Evolutionary conservation across 1,139 yeast species (phyloP), one percentile per base, ranked within the genome.

Genomic region (Geotrichum candidum): DNA sequence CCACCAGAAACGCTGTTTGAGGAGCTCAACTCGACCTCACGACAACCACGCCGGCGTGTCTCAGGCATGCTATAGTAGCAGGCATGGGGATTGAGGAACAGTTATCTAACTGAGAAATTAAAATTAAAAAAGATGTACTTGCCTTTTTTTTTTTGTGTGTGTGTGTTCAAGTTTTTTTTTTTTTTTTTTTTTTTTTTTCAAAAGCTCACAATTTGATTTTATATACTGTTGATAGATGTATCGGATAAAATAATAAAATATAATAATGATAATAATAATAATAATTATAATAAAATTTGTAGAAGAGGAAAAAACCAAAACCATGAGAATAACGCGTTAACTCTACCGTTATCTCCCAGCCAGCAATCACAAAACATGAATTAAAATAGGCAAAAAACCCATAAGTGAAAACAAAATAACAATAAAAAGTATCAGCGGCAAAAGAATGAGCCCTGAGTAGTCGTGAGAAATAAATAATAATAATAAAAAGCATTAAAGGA

Each of bases 1-100:
- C 87, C 87, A 60, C 90, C 90, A 0, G 83, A 78, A 57, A 84
- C 83, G 58, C 76, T 86, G 66, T 77, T 85, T 60, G 84, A 82
- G 70, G 87, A 84, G 69, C 82, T 85, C 72, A 23, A 53, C 13
- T 23, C 58, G n/a, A 29, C 23, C n/a, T 23, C 33, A 6, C 52
- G 27, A 29, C 22, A 22, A 10, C 58, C 58, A 5, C 53, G 58
- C 18, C 54, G 58, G 23, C 33, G 58, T 6, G 54, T 53, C 15
- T 56, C 58, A 9, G 58, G 58, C 6, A 46, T 56, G 33, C 54
- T 56, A 10, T 55, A 45, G 46, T 13, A 15, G n/a, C 11, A 31
- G n/a, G n/a, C n/a, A 35, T 15, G 41, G 38, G 11, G 38, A 33
- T 13, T 33, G 15, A 6, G n/a, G n/a, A 10, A 3, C 41, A 15